phyloP scores from a whole-genome alignment of 176 grass and related monocot species.

The Oryza glumipatula region DNA sequence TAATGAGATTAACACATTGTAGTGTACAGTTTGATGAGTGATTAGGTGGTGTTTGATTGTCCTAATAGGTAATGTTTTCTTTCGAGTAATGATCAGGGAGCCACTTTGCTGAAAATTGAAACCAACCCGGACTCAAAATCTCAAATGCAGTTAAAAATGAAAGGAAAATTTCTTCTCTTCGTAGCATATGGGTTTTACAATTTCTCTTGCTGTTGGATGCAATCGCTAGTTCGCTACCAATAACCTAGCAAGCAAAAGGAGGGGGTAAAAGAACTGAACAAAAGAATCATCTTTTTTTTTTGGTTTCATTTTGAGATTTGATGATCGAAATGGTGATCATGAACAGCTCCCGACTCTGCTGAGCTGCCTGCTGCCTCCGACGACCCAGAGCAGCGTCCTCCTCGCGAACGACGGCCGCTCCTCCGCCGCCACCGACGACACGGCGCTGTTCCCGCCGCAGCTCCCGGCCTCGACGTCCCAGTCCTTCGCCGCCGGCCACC shows the following conservation, averaged over 20 bases:
- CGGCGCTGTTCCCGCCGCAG: constrained; percentile 45
- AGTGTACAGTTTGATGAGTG: not conserved
- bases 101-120: not conserved
- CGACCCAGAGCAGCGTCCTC: constrained; percentile 84
- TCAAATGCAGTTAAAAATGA: not conserved
- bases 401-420: constrained; percentile 81
- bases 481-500: constrained; percentile 51
- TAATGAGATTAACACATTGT: not conserved
- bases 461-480: constrained; percentile 83
- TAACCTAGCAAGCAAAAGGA: not conserved
- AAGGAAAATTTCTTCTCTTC: constrained; percentile 19
- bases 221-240: not conserved
- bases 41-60: not conserved
- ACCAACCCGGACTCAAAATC: not conserved
- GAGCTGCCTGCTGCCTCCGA: constrained; percentile 63
- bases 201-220: constrained; percentile 33
- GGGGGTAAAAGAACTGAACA: not conserved
- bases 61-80: not conserved
- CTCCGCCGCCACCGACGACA: constrained; percentile 54
- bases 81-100: not conserved
- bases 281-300: constrained; percentile 4
- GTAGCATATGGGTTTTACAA: constrained; percentile 35
- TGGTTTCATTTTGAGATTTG: not conserved
- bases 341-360: constrained; percentile 54
- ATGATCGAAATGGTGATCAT: constrained; percentile 10